Base-by-base conservation (phyloP, 1,139 yeast genomes). In the Suhomyces atakaporum region DNA sequence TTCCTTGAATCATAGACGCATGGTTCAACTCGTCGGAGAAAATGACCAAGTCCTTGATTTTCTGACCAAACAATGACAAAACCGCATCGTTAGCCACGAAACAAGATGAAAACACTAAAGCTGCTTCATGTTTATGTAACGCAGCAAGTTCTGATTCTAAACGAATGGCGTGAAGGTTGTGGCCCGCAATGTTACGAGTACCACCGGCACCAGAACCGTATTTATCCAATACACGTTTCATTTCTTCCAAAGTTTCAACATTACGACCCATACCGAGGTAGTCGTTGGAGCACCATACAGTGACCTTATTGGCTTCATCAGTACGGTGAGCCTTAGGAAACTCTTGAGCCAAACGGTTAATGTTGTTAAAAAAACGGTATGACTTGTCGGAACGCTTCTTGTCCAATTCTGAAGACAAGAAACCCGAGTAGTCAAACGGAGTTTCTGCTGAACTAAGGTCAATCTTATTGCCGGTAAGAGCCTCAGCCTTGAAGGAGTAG, bases 141-240 rank as follows among this genome's bases (percentile, higher is more conserved):
- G 88, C 81, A 11, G 98, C 97, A 36, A 89, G 60, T 51, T 88
- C 90, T 13, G 84, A 72, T 64, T 92, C 99, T 57, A 92, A 77
- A 49, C 74, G 76, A 57, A 92, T 79, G 16, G 97, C 95, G 54
- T 86, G 94, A 43, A 70, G 65, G 66, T 92, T 94, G 64, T 94
- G 98, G 40, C 99, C 99, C 2, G 99, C 98, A 59, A 92, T 92
- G 67, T 92, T 92, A 59, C 99, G 79, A 36, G 99, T 92, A 50
- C 99, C 99, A 54, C 99, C 99, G 11, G 98, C 96, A 53, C 99
- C 99, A 10, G 96, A 84, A 51, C 99, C 99, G 60, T 92, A 92
- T 69, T 79, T 82, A 54, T 84, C 87, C 62, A 92, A 75, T 16
- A 95, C 83, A 34, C 71, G 59, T 53, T 84, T 84, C 95, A 92